A percentile compares a stretch with the other conserved stretches of the same genome.
Conservation (phyloP, 2,329 filamentous ascomycete species). For the Microascus cirrosus region DNA sequence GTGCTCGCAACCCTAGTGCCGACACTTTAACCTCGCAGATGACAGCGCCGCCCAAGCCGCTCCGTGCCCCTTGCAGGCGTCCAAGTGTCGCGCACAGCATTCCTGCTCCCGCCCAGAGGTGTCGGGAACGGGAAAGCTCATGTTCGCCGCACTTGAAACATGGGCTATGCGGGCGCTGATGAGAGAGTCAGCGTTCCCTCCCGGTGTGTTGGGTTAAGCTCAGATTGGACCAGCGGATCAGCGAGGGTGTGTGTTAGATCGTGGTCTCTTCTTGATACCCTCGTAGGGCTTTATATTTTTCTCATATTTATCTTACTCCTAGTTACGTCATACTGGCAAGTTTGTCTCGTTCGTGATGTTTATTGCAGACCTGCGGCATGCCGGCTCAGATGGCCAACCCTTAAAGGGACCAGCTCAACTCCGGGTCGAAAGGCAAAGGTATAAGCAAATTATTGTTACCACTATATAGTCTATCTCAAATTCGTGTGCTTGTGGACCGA, state of each 20-base stretch:
- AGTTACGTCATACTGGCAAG: no score
- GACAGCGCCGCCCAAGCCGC: background rate
- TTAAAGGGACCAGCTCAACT: no score
- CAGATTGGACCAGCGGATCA: background rate
- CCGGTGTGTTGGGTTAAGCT: background rate
- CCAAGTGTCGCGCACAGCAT: background rate
- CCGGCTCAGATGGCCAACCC: no score
- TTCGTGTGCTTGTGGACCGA: background rate
- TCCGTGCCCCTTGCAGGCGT: background rate
- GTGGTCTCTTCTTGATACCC: no score
- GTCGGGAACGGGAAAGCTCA: background rate
- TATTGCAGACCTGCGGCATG: no score
- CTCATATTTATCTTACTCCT: no score
- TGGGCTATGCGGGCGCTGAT: background rate
- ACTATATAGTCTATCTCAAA: background rate
- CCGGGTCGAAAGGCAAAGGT: no score
- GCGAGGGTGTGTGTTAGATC: no score
- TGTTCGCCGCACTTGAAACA: background rate
- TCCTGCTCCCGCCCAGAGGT: no score
- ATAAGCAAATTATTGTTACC: background rate
- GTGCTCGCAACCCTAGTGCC: background rate
- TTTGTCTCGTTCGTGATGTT: no score
- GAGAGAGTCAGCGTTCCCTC: background rate
- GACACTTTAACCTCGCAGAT: background rate
- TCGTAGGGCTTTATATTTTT: no score